phyloP scores from a whole-genome alignment of 2,329 filamentous ascomycete genomes.

The Drechslerella coelobrocha region DNA sequence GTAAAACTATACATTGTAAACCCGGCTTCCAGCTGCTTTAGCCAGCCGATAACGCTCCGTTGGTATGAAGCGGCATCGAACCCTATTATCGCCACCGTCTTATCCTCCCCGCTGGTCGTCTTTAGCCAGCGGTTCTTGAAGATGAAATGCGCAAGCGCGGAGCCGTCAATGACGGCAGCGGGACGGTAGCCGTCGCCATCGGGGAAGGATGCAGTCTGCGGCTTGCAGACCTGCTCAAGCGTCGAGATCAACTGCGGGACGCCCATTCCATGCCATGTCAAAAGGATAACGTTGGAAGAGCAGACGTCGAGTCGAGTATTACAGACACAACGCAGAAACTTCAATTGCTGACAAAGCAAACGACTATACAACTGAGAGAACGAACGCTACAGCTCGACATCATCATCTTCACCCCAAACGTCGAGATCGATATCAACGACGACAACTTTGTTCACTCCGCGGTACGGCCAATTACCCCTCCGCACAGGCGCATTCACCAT shows the following conservation, averaged over 20 bases:
- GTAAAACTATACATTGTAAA: slow-evolving; percentile 30
- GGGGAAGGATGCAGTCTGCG: slow-evolving; percentile 10
- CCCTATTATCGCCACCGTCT: not conserved
- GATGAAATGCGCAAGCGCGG: slow-evolving; percentile 31
- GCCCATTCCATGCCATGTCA: slow-evolving; percentile 24
- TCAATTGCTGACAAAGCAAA: too few species aligned
- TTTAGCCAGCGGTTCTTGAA: slow-evolving; percentile 31
- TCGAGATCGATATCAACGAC: slow-evolving; percentile 42
- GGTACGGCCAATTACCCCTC: slow-evolving; percentile 20
- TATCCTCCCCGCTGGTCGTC: slow-evolving; percentile 13
- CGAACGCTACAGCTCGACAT: not conserved
- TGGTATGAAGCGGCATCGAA: slow-evolving; percentile 28
- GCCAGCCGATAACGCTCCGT: slow-evolving; percentile 21
- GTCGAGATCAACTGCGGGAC: slow-evolving; percentile 38
- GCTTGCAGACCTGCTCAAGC: slow-evolving; percentile 26
- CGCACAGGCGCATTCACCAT: slow-evolving; percentile 40
- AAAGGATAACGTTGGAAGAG: not conserved
- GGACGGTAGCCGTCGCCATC: slow-evolving; percentile 3
- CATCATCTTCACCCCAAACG: slow-evolving; percentile 27
- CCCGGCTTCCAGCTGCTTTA: slow-evolving; percentile 13
- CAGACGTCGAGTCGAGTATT: not conserved
- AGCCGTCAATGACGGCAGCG: slow-evolving; percentile 36
- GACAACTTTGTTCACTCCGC: slow-evolving; percentile 28
- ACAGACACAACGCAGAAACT: not conserved
- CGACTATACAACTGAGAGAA: not conserved